Base-by-base conservation (phyloP, 2,329 filamentous ascomycete genomes). In the Dendryphion nanum region DNA sequence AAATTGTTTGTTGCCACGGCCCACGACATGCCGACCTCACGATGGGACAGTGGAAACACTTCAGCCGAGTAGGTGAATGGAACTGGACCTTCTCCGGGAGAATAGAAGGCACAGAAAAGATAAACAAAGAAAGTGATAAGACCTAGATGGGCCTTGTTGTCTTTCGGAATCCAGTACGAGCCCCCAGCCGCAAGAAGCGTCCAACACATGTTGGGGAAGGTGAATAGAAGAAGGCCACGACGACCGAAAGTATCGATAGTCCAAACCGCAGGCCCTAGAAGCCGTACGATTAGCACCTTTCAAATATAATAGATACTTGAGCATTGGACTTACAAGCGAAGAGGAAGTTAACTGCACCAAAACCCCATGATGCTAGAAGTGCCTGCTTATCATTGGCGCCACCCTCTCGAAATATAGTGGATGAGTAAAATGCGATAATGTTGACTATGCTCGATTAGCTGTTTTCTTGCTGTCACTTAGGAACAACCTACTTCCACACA, bases 61-160 rank as follows among this genome's bases (percentile, higher is more conserved):
- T 86, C 83, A 37, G 82, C 81, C 4, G 74, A 77, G 64, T 86
- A 86, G 0, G 80, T 79, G 55, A 82, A 86, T 0, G 82, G 82
- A 0, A 86, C 82, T 7, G 78, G 68, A 1, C 69, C 69, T 53
- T 72, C 67, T 1, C 69, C 68, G 4, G 68, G 68, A 4, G 50
- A 55, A 38, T 64, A 58, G 44, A 57, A 59, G 14, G 70, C 71
- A 1, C 72, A 73, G 44, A 79, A 79, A 5, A 80, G 58, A 56
- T 75, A 79, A 28, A 80, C 65, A 52, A 81, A 80, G n/a, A 79
- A 51, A 0, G 71, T 73, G 13, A 77, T 71, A 10, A 78, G 51
- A 0, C 71, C 71, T 0, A 74, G 55, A 17, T 73, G 68, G 2
- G 72, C 69, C 4, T 45, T 51, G 18, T 56, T 64, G 0, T 47